Conservation (phyloP, 495 filamentous ascomycete genomes). For the Lindgomyces ingoldianus region DNA sequence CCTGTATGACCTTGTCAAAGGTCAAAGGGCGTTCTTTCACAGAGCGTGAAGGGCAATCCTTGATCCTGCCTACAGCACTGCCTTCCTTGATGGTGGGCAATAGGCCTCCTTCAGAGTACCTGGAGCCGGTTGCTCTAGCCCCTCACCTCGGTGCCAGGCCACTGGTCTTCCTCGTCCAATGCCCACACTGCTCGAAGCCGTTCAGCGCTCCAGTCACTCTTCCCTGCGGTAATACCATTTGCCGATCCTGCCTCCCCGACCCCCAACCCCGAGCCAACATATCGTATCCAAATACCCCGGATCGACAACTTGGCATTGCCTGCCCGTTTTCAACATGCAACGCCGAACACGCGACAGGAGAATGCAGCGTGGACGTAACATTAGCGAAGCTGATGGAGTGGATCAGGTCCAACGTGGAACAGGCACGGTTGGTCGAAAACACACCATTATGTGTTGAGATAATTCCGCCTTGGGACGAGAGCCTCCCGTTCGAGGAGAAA, state of each 20-base stretch:
- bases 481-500: conserved; percentile 11
- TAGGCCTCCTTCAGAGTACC: conserved; percentile 10
- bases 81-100: conserved; percentile 29
- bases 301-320: conserved; percentile 64
- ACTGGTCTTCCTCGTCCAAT: conserved; percentile 73
- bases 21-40: conserved; percentile 5
- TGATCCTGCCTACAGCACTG: conserved; percentile 18
- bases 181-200: conserved; percentile 69
- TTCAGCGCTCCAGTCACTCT: conserved; percentile 70
- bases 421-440: conserved; percentile 30
- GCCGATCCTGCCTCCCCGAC: conserved; percentile 71
- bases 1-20: conserved; percentile 21
- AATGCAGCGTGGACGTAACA: conserved; percentile 76
- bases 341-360: conserved; percentile 70
- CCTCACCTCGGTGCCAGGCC: conserved; percentile 55
- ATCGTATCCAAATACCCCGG: conserved; percentile 68
- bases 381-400: conserved; percentile 64
- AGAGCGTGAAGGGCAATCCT: conserved; percentile 23
- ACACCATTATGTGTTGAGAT: conserved; percentile 48
- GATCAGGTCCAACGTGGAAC: conserved; percentile 52
- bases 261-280: conserved; percentile 63
- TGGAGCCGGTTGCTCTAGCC: conserved; percentile 40
- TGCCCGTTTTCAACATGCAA: conserved; percentile 71
- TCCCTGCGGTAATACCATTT: conserved; percentile 80
- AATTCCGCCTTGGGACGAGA: conserved; percentile 50